Percentiles rank a stretch among this genome's conserved stretches.
phyloP scores from a whole-genome alignment of 257 asterid species.

The Ligustrum vulgare region DNA sequence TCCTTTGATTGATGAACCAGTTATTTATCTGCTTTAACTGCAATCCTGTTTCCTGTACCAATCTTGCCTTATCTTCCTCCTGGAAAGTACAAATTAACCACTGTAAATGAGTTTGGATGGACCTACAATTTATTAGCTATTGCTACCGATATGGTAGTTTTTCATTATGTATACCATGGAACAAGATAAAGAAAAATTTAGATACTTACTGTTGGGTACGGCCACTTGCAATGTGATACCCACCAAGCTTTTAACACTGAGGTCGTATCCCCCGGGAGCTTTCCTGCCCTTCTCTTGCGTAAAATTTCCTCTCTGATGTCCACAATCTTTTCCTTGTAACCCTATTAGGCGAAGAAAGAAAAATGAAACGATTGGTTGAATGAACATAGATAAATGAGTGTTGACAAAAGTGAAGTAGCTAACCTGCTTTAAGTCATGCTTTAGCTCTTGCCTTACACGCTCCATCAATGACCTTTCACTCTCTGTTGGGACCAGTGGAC shows the following conservation, averaged over 20 bases:
- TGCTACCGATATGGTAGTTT: neutral
- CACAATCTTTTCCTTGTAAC: slow-evolving; percentile 60
- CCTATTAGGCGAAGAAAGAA: slow-evolving; percentile 28
- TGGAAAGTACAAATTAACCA: slow-evolving; percentile 21
- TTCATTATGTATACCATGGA: neutral
- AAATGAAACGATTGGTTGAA: neutral
- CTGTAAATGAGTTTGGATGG: neutral
- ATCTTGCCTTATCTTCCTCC: slow-evolving; percentile 69
- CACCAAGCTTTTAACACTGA: slow-evolving; percentile 59
- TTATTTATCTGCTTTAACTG: slow-evolving; percentile 69
- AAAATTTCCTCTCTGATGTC: slow-evolving; percentile 65
- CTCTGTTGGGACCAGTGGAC: slow-evolving; percentile 56
- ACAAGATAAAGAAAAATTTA: neutral
- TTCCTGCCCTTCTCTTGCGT: slow-evolving; percentile 65
- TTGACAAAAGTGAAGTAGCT: neutral
- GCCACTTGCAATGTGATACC: slow-evolving; percentile 66
- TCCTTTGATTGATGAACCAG: slow-evolving; percentile 77
- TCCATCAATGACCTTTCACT: slow-evolving; percentile 62
- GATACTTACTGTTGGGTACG: slow-evolving; percentile 55
- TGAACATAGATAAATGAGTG: neutral
- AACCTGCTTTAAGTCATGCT: slow-evolving; percentile 56
- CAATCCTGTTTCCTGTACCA: slow-evolving; percentile 71
- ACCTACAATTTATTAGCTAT: no score
- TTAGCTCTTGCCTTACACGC: slow-evolving; percentile 63
- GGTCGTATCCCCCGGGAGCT: slow-evolving; percentile 64